A percentile compares a stretch with the other conserved stretches of the same genome.
Conservation (phyloP, 2,329 filamentous ascomycete species). For the Penicillium sp. region DNA sequence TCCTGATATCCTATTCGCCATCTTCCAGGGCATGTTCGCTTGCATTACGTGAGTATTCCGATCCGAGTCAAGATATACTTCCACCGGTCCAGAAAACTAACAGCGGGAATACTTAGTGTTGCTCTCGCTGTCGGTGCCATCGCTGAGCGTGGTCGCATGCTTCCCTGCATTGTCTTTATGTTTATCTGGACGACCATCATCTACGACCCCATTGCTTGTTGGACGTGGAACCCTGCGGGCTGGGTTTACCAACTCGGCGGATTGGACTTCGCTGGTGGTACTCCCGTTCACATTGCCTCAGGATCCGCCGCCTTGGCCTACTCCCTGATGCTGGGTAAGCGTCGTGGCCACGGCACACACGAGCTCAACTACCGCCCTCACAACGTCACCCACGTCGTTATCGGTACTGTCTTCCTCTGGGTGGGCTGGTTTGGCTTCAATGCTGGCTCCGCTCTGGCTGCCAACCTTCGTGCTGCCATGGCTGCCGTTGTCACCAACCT, state of each 20-base stretch:
- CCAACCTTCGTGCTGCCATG: constrained; percentile 84
- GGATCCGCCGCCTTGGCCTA: constrained; percentile 85
- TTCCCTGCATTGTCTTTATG: constrained; percentile 89
- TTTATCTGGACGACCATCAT: constrained; percentile 89
- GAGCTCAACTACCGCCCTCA: constrained; percentile 91
- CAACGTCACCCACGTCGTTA: constrained; percentile 90
- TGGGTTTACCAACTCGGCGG: constrained; percentile 82
- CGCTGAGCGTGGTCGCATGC: constrained; percentile 84
- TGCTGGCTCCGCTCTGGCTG: constrained; percentile 77
- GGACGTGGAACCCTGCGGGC: constrained; percentile 86
- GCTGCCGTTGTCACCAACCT: constrained; percentile 85
- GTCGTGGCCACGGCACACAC: constrained; percentile 80
- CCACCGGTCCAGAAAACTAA: constrained; percentile 33
- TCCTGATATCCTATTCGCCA: constrained; percentile 81
- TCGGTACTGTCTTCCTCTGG: constrained; percentile 93
- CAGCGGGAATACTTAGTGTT: constrained; percentile 56
- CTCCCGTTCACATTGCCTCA: constrained; percentile 85
- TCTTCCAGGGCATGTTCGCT: constrained; percentile 68
- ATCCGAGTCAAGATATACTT: neutral
- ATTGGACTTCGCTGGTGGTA: constrained; percentile 87
- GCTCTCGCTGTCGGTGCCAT: constrained; percentile 83
- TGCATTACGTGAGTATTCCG: constrained; percentile 72
- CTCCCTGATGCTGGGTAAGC: constrained; percentile 87
- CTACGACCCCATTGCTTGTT: constrained; percentile 92
- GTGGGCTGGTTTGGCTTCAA: constrained; percentile 97